phyloP scores from a whole-genome alignment of 2,329 filamentous ascomycete species.

The Cercospora nicotianae region DNA sequence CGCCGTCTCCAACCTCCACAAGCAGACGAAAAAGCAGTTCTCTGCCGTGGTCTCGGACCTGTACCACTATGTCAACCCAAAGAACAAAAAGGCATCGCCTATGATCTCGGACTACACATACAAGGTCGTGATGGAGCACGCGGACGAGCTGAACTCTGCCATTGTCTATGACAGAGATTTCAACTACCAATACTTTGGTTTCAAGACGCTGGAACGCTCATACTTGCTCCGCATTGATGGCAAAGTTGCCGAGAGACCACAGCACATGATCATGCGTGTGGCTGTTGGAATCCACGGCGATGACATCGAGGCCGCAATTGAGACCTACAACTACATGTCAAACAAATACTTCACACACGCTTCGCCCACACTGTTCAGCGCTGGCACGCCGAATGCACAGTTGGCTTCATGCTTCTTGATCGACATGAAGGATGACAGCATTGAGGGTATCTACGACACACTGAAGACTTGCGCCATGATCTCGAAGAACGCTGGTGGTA shows the following conservation, averaged over 20 bases:
- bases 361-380: slow-evolving; percentile 96
- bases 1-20: slow-evolving; percentile 98
- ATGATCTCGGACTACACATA: slow-evolving; percentile 95
- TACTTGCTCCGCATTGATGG: slow-evolving; percentile 94
- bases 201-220: slow-evolving; percentile 98
- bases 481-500: slow-evolving; percentile 98
- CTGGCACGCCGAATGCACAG: slow-evolving; percentile 90
- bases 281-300: slow-evolving; percentile 95
- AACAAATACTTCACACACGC: slow-evolving; percentile 98
- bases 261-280: slow-evolving; percentile 99
- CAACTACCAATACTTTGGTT: slow-evolving; percentile 99
- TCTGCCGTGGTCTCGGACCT: slow-evolving; percentile 92
- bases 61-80: slow-evolving; percentile 94
- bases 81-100: slow-evolving; percentile 76
- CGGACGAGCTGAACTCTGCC: slow-evolving; percentile 95
- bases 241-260: slow-evolving; percentile 94
- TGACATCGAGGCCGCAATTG: slow-evolving; percentile 87
- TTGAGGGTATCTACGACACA: slow-evolving; percentile 98
- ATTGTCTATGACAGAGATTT: slow-evolving; percentile 99
- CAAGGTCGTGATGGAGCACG: slow-evolving; percentile 91
- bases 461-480: slow-evolving; percentile 99
- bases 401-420: slow-evolving; percentile 98
- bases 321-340: slow-evolving; percentile 99
- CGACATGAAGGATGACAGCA: slow-evolving; percentile 99
- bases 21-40: slow-evolving; percentile 99